phyloP scores from a whole-genome alignment of 805 yeast species.

The Kuraishia hungarica region DNA sequence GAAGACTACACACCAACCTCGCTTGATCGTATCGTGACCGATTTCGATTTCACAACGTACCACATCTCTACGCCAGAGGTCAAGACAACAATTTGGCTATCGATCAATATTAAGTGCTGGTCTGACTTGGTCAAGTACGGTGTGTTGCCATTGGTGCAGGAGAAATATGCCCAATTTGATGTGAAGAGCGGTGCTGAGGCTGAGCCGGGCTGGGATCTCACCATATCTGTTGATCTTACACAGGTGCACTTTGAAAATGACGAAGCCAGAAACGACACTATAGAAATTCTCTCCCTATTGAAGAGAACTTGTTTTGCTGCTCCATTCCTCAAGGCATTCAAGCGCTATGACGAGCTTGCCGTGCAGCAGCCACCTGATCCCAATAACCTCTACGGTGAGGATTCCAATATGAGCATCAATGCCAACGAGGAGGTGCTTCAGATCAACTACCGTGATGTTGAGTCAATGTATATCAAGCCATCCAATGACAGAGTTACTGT shows the following conservation, averaged over 20 bases:
- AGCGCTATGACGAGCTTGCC: constrained; percentile 64
- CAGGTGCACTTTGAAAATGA: constrained; percentile 27
- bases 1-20: constrained; percentile 38
- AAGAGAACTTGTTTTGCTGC: constrained; percentile 88
- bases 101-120: constrained; percentile 73
- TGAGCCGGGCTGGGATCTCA: constrained; percentile 79
- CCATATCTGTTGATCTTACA: constrained; percentile 58
- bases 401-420: constrained; percentile 17
- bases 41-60: constrained; percentile 92
- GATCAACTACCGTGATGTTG: constrained; percentile 87
- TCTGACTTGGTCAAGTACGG: constrained; percentile 64
- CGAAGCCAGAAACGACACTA: constrained; percentile 42
- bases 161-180: constrained; percentile 38
- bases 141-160: constrained; percentile 42
- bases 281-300: constrained; percentile 61
- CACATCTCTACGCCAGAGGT: constrained; percentile 85
- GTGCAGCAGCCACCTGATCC: constrained; percentile 27
- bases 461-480: constrained; percentile 83
- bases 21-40: constrained; percentile 83
- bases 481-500: constrained; percentile 95
- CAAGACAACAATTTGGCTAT: constrained; percentile 55
- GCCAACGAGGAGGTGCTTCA: constrained; percentile 51
- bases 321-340: constrained; percentile 83
- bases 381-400: constrained; percentile 32
- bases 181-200: constrained; percentile 29